These are phyloP conservation scores for Aspergillus terreus DNA, from an alignment of 2,329 filamentous ascomycete species.

Conservation along the genomic window DNA sequence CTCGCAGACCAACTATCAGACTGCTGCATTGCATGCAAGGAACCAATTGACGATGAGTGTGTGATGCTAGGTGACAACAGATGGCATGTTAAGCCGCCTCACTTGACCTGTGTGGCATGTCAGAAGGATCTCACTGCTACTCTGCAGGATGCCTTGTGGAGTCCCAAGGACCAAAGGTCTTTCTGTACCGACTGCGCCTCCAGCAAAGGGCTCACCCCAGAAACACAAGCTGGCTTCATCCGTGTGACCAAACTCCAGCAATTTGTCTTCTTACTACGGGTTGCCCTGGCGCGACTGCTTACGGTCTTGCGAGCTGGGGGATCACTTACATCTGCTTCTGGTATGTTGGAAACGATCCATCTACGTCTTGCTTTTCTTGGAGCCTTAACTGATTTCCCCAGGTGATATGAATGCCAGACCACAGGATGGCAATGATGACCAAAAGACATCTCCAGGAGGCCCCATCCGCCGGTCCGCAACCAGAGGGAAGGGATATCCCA, in stretches of 20 bases:
- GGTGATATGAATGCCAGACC: slow-evolving; percentile 67
- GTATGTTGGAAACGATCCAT: slow-evolving; percentile 37
- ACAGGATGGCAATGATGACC: slow-evolving; percentile 65
- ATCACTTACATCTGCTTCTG: slow-evolving; percentile 68
- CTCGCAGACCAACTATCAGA: slow-evolving; percentile 76
- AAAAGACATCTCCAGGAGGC: slow-evolving; percentile 48
- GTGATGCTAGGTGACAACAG: slow-evolving; percentile 69
- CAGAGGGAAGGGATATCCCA: slow-evolving; percentile 69
- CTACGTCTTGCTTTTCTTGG: no score
- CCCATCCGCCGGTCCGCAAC: slow-evolving; percentile 60
- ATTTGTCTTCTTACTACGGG: slow-evolving; percentile 87
- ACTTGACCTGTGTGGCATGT: slow-evolving; percentile 69
- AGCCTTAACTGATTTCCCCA: slow-evolving; percentile 18
- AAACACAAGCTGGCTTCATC: slow-evolving; percentile 61
- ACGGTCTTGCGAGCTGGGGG: slow-evolving; percentile 82
- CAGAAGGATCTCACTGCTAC: slow-evolving; percentile 66
- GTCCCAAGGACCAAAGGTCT: slow-evolving; percentile 62
- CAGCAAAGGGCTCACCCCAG: slow-evolving; percentile 49
- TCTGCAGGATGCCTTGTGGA: slow-evolving; percentile 68
- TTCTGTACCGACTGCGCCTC: slow-evolving; percentile 66
- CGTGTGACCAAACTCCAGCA: slow-evolving; percentile 84
- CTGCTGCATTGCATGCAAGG: slow-evolving; percentile 74
- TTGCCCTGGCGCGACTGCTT: slow-evolving; percentile 83
- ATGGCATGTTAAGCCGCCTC: slow-evolving; percentile 71
- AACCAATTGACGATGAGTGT: slow-evolving; percentile 94